Percentiles rank a stretch among this genome's conserved stretches.
These are phyloP conservation scores for Tubosaeta brunneosetosa DNA, from an alignment of 768 basidiomycete genomes.

Conservation along the genomic window DNA sequence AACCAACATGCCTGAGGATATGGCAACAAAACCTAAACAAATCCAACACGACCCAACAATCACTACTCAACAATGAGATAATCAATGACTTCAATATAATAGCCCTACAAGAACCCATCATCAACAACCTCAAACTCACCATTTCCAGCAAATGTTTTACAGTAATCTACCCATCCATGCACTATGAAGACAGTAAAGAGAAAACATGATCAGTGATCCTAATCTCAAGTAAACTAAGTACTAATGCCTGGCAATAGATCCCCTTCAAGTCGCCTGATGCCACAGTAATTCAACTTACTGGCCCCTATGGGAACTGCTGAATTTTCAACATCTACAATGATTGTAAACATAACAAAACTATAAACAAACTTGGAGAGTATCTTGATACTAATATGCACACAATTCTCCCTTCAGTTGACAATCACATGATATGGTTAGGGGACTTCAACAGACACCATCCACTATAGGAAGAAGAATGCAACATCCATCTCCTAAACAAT, in stretches of 20 bases:
- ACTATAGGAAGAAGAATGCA: no score
- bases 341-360: no score
- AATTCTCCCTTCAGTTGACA: no score
- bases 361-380: no score
- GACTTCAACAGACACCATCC: no score
- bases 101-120: slow-evolving; percentile 37
- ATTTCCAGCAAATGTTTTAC: slow-evolving; percentile 9
- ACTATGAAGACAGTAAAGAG: not conserved
- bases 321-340: no score
- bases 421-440: no score
- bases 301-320: no score
- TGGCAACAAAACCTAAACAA: slow-evolving; percentile 11
- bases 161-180: slow-evolving; percentile 18
- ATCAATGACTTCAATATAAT: slow-evolving; percentile 29
- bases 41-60: not conserved
- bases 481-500: no score
- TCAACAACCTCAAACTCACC: slow-evolving; percentile 19
- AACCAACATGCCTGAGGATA: not conserved
- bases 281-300: not conserved
- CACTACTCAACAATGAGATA: not conserved
- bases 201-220: not conserved
- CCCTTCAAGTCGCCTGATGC: not conserved
- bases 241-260: slow-evolving; percentile 8
- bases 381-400: no score
- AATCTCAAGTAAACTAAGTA: not conserved